Conservation (phyloP, 768 basidiomycete genomes). For the Kwoniella pini region DNA sequence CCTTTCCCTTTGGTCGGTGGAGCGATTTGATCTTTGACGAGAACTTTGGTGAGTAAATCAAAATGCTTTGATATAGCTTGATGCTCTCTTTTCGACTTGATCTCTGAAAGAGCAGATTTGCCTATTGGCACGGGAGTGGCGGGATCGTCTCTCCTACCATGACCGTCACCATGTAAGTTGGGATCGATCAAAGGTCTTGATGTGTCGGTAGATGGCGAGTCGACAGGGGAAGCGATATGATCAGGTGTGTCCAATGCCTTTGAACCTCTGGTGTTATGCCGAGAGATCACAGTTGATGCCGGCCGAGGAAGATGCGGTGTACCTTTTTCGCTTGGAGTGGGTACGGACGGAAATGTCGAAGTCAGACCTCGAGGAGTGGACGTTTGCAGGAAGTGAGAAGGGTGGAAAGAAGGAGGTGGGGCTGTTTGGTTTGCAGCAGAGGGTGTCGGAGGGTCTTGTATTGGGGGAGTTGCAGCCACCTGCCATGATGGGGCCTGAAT, state of each 20-base stretch:
- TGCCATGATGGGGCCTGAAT: too few species aligned
- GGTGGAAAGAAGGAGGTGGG: constrained; percentile 18
- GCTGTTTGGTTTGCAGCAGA: background rate
- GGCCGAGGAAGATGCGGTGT: constrained; percentile 13
- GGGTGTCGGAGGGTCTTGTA: background rate
- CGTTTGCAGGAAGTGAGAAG: constrained; percentile 13
- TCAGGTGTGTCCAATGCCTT: constrained; percentile 12
- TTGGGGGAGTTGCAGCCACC: too few species aligned
- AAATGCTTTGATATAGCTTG: constrained; percentile 34
- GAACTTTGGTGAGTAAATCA: constrained; percentile 27
- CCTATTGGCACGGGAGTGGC: constrained; percentile 39
- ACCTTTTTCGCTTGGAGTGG: constrained; percentile 15
- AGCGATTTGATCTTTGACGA: constrained; percentile 5
- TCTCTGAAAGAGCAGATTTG: constrained; percentile 11
- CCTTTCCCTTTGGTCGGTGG: background rate
- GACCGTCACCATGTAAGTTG: constrained; percentile 15
- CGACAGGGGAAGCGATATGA: constrained; percentile 30
- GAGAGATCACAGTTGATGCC: background rate
- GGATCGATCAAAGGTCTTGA: background rate
- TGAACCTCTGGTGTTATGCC: background rate
- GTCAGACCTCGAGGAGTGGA: constrained; percentile 16
- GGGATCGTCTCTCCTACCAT: constrained; percentile 27
- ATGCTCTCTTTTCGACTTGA: constrained; percentile 29
- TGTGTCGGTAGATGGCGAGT: constrained; percentile 22
- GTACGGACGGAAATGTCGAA: constrained; percentile 14